Conservation (phyloP, 768 basidiomycete species). For the Lentinus tigrinus region DNA sequence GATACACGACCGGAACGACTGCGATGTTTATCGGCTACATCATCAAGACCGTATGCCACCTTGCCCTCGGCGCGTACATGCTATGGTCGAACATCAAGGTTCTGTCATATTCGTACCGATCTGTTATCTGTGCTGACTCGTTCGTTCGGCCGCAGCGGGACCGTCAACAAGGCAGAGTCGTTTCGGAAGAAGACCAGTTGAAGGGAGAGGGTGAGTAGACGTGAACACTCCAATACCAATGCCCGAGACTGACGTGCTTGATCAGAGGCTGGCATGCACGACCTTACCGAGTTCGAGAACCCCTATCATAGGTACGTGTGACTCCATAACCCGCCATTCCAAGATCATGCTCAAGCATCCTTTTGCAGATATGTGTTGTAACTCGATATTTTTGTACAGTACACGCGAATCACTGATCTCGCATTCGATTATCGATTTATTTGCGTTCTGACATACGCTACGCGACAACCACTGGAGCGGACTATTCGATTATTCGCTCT, state of each 20-base stretch:
- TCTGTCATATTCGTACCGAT: too few species aligned
- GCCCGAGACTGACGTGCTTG: too few species aligned
- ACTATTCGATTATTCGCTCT: too few species aligned
- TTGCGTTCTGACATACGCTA: too few species aligned
- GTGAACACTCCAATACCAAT: too few species aligned
- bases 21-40: slow-evolving; percentile 21
- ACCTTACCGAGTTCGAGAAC: slow-evolving; percentile 20
- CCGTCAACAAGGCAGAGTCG: slow-evolving; percentile 14
- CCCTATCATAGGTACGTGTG: slow-evolving; percentile 16
- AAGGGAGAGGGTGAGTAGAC: slow-evolving; percentile 14
- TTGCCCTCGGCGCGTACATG: slow-evolving; percentile 18
- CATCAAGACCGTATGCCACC: slow-evolving; percentile 18
- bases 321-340: too few species aligned
- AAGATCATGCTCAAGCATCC: too few species aligned
- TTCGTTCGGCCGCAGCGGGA: slow-evolving; percentile 7
- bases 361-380: too few species aligned
- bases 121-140: not conserved
- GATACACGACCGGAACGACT: slow-evolving; percentile 16
- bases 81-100: slow-evolving; percentile 20
- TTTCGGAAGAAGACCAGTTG: slow-evolving; percentile 16
- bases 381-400: too few species aligned
- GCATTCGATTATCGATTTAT: too few species aligned
- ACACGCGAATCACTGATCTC: too few species aligned
- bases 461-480: too few species aligned
- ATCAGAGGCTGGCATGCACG: slow-evolving; percentile 23